These are phyloP conservation scores for Plantago major DNA, from an alignment of 257 asterid species.

Conservation along the genomic window DNA sequence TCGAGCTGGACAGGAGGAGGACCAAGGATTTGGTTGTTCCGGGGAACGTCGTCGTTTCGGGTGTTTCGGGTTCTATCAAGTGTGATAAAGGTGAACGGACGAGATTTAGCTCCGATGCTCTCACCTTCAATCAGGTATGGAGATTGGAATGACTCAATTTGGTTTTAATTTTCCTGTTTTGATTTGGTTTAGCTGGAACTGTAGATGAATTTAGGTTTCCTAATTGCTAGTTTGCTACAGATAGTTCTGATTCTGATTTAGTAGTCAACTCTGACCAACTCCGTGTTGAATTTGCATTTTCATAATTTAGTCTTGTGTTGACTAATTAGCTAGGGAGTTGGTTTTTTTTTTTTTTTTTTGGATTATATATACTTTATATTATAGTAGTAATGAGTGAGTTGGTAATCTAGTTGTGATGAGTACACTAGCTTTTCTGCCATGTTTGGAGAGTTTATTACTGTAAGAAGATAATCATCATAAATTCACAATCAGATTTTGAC, in stretches of 20 bases:
- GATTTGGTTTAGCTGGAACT: too few relatives aligned
- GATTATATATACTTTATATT: too few relatives aligned
- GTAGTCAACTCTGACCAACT: constrained; percentile 29
- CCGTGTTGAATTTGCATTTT: constrained; percentile 22
- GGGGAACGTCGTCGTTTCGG: constrained; percentile 62
- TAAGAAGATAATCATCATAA: too few relatives aligned
- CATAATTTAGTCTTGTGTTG: background rate
- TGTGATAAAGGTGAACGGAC: constrained; percentile 98
- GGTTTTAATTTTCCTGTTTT: background rate
- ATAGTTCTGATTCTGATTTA: constrained; percentile 13
- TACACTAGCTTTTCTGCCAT: too few relatives aligned
- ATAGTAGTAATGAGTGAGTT: too few relatives aligned
- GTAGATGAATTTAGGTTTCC: background rate
- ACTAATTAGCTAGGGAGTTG: background rate
- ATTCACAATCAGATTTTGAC: too few relatives aligned
- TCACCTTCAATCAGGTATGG: constrained; percentile 70
- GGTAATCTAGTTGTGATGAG: too few relatives aligned
- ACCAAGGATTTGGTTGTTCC: constrained; percentile 67
- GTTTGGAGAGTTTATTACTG: too few relatives aligned
- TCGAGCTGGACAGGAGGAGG: constrained; percentile 51
- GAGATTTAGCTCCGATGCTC: constrained; percentile 83
- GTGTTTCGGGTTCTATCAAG: constrained; percentile 64
- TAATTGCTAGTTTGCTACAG: constrained; percentile 12
- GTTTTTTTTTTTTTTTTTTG: too few relatives aligned
- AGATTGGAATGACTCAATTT: background rate